Base-by-base conservation (phyloP, 2,329 filamentous ascomycete genomes). In the Arthroderma sp. region DNA sequence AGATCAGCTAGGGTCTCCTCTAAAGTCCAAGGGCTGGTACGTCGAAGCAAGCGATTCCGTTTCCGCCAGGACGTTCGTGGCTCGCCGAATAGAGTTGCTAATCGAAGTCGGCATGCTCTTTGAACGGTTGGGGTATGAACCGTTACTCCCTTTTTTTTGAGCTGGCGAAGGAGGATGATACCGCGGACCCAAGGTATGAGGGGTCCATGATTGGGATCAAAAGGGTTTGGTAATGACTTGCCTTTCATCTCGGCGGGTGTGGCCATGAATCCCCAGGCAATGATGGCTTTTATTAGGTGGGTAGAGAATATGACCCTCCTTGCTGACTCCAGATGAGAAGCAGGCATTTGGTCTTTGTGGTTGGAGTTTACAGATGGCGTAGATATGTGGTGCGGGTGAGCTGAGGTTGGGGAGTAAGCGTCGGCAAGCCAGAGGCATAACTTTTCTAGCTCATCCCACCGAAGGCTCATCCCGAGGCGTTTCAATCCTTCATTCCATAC, bases 401-500 rank as follows among this genome's bases (percentile, higher is more conserved):
- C 15, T 29, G 11, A 22, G 42, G 6, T 2, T 32, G 44, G 46
- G 27, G 43, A 46, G 43, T 73, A 72, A 44, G 62, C 61, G 6
- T 54, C 54, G 5, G 66, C 64, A 3, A 82, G 65, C 73, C 68
- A 74, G 37, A 72, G 52, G 8, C 70, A 64, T 28, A 79, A 62
- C 22, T 66, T 66, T 47, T 68, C 65, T 5, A 81, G 60, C 30
- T 74, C 71, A 9, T 68, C 55, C 54, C 76, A 69, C 10, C 68
- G 65, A 5, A 70, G 64, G 6, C 63, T 57, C 73, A 77, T 80
- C 3, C 78, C 79, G 38, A 75, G 68, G 29, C 77, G 70, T 38
- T 73, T 73, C 36, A 82, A 54, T 6, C 79, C 63, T 54, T 81
- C 76, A 39, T 63, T 59, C 79, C 78, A 83, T 10, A 64, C 54